A percentile compares a stretch with the other conserved stretches of the same genome.
These are phyloP conservation scores for Inga oerstediana DNA, from an alignment of 306 rosid species.

Conservation along the genomic window DNA sequence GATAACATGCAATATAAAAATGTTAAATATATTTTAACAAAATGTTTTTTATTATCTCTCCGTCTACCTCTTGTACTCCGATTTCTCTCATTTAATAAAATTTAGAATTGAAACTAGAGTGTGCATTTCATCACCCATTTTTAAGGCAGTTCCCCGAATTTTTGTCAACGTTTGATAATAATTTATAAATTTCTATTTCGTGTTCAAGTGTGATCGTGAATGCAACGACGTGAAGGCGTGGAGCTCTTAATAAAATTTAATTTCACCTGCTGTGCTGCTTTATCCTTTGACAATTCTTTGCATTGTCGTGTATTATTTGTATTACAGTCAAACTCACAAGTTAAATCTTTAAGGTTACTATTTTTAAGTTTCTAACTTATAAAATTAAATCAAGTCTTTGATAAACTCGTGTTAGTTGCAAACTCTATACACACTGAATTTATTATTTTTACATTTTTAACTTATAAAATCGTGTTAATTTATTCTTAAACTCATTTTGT, in stretches of 20 bases:
- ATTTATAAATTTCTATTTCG: neutral
- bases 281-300: neutral
- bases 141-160: neutral
- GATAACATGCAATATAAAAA: neutral
- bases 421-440: too few relatives aligned
- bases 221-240: neutral
- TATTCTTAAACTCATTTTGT: too few relatives aligned
- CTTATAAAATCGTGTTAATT: too few relatives aligned
- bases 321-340: neutral
- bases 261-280: neutral
- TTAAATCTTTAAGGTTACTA: rapidly evolving
- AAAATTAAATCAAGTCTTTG: too few relatives aligned
- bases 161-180: neutral
- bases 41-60: neutral
- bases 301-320: neutral
- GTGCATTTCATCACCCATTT: neutral
- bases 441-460: too few relatives aligned
- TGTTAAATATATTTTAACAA: neutral
- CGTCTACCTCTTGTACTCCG: neutral
- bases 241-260: neutral
- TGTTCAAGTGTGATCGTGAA: neutral
- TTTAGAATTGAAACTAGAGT: neutral
- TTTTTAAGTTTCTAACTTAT: too few relatives aligned
- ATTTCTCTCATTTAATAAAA: neutral
- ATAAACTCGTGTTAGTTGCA: too few relatives aligned